Conservation (phyloP, 345 rosid species). For the Brassica juncea region DNA sequence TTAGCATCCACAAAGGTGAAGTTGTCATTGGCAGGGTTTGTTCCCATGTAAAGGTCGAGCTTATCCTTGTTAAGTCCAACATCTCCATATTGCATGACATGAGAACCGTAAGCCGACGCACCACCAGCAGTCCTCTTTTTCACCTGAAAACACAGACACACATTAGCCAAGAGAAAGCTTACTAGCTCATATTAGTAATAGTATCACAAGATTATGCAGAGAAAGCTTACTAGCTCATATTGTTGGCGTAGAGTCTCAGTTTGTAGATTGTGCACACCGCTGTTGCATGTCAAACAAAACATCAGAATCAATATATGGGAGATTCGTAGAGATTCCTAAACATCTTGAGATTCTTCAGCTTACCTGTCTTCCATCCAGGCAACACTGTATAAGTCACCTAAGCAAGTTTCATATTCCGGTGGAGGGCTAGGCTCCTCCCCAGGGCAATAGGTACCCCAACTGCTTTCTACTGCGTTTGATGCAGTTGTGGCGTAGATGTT, state of each 20-base stretch:
- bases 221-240: constrained; percentile 70
- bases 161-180: constrained; percentile 32
- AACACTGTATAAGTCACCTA: constrained; percentile 96
- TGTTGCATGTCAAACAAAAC: constrained; percentile 42
- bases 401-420: constrained; percentile 86
- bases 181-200: constrained; percentile 67
- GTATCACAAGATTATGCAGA: not conserved
- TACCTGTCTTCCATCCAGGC: constrained; percentile 99
- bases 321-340: not conserved
- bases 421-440: constrained; percentile 92
- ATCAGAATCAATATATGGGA: not conserved
- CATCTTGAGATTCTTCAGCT: constrained; percentile 12
- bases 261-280: constrained; percentile 81
- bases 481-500: constrained; percentile 97
- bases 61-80: constrained; percentile 51
- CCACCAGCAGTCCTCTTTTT: constrained; percentile 65
- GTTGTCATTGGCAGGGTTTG: constrained; percentile 94
- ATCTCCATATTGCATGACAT: constrained; percentile 97
- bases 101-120: constrained; percentile 68
- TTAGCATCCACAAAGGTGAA: constrained; percentile 67
- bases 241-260: constrained; percentile 86
- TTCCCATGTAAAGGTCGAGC: constrained; percentile 76
- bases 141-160: constrained; percentile 57
- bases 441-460: constrained; percentile 99
- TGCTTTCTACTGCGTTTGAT: constrained; percentile 88